phyloP scores from a whole-genome alignment of 2,329 filamentous ascomycete genomes.

The Colletotrichum ledebouriae region DNA sequence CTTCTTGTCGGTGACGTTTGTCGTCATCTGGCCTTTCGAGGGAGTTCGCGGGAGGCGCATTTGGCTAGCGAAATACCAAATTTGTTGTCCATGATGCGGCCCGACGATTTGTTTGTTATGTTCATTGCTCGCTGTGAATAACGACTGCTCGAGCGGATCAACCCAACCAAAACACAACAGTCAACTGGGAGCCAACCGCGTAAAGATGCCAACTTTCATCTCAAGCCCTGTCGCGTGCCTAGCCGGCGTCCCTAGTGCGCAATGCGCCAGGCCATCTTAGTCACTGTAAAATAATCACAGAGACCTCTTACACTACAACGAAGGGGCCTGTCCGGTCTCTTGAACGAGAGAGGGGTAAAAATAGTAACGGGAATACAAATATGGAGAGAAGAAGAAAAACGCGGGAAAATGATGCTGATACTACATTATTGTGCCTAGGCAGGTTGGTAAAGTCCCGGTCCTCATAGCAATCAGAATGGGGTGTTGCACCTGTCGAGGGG shows the following conservation, averaged over 20 bases:
- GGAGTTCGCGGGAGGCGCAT: conserved; percentile 41
- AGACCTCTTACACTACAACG: not conserved
- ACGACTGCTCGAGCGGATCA: conserved; percentile 32
- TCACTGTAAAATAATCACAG: not conserved
- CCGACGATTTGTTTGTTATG: conserved; percentile 27
- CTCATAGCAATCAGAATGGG: too few species aligned
- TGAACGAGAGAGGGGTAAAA: too few species aligned
- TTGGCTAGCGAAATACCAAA: conserved; percentile 42
- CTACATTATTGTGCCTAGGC: too few species aligned
- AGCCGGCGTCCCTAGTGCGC: conserved; percentile 23
- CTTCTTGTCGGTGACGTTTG: conserved; percentile 36
- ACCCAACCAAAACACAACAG: conserved; percentile 10
- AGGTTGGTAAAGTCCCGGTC: too few species aligned
- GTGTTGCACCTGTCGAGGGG: too few species aligned
- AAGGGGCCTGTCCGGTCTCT: too few species aligned
- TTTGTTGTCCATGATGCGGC: conserved; percentile 24
- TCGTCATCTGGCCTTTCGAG: conserved; percentile 41
- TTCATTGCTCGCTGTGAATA: not conserved
- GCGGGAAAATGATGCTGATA: too few species aligned
- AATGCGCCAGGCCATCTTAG: conserved; percentile 29
- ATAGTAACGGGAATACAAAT: too few species aligned
- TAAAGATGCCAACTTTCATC: conserved; percentile 10
- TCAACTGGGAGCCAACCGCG: conserved; percentile 19
- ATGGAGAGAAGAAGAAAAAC: too few species aligned
- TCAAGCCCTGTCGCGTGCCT: conserved; percentile 26